These are phyloP conservation scores for Colletotrichum agaves DNA, from an alignment of 2,329 filamentous ascomycete species.

Conservation along the genomic window DNA sequence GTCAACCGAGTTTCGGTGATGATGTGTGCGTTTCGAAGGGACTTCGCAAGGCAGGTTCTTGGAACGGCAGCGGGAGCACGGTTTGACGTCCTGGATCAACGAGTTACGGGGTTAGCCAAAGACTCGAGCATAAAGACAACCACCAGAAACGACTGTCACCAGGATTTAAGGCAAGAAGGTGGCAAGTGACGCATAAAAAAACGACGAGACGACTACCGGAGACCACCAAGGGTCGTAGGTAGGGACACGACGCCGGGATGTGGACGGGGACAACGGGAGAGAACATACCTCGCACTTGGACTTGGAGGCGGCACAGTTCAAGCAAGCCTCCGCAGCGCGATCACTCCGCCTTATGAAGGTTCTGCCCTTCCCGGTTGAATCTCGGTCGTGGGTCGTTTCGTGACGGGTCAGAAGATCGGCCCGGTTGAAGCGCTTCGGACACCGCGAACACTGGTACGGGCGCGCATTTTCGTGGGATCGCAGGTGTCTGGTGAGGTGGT, in stretches of 20 bases:
- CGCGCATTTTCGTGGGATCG: constrained; percentile 35
- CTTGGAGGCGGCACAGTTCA: constrained; percentile 35
- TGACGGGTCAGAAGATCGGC: constrained; percentile 35
- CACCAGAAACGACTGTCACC: too few relatives aligned
- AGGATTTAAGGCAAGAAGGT: too few relatives aligned
- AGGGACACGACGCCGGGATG: too few relatives aligned
- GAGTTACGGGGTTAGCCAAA: not conserved
- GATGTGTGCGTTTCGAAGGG: constrained; percentile 27
- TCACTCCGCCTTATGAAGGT: constrained; percentile 33
- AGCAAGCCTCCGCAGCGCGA: constrained; percentile 31
- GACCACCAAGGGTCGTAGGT: too few relatives aligned
- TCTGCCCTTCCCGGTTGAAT: constrained; percentile 33
- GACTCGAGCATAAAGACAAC: too few relatives aligned
- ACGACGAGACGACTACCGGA: too few relatives aligned
- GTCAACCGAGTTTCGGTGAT: constrained; percentile 18
- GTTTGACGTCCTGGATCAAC: constrained; percentile 22
- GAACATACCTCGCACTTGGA: constrained; percentile 34
- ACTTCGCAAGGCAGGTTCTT: constrained; percentile 33
- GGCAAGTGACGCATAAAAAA: too few relatives aligned
- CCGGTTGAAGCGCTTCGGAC: constrained; percentile 34
- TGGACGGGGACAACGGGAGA: too few relatives aligned
- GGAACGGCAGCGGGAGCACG: constrained; percentile 30
- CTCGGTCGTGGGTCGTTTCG: constrained; percentile 34
- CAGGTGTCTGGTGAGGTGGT: constrained; percentile 32
- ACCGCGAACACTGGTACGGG: constrained; percentile 32